Base-by-base conservation (phyloP, 2,329 filamentous ascomycete species). In the Calonectria fujianensis region DNA sequence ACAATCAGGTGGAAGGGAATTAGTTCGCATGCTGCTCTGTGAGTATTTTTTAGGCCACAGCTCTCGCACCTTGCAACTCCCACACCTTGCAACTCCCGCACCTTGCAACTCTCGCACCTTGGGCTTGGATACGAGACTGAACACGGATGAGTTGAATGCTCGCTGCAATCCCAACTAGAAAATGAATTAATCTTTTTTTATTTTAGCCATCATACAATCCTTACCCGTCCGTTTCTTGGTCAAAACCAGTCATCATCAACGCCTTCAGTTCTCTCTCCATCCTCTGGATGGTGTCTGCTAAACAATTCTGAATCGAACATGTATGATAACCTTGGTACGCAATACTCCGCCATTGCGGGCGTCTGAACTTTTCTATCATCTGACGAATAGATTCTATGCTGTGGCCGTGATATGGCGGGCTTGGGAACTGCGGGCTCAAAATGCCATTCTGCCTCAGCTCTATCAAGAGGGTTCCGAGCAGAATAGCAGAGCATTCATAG, bases 401-500 rank as follows among this genome's bases (percentile, higher is more conserved):
- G 2, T 65, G 41, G 2, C 41, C 61, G 11, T 24, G 1, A 50
- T 35, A 65, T 48, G 61, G 61, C 13, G 61, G 24, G n/a, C 10
- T 24, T 8, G 41, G 9, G 8, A 31, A 10, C 29, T 35, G 64
- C 50, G 35, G 70, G n/a, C 35, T 67, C 7, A 70, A 54, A 18
- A 70, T 57, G 1, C 18, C 41, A 24, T 57, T n/a, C 52, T 16
- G 29, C 24, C 9, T 68, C 51, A 76, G 29, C 20, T 70, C 29
- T 18, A 74, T 79, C 0, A 65, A 69, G 6, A 80, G 18, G 1
- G 73, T 65, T 24, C 79, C 78, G 6, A 80, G 73, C 5, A 78
- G 52, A 24, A 77, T 73, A 5, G 75, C 71, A 18, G 72, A 75
- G 37, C 77, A 80, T 27, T 74, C 75, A 27, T 71, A 75, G 14